Conservation (phyloP, 495 filamentous ascomycete species). For the Lasiosphaeriaceae sp. region DNA sequence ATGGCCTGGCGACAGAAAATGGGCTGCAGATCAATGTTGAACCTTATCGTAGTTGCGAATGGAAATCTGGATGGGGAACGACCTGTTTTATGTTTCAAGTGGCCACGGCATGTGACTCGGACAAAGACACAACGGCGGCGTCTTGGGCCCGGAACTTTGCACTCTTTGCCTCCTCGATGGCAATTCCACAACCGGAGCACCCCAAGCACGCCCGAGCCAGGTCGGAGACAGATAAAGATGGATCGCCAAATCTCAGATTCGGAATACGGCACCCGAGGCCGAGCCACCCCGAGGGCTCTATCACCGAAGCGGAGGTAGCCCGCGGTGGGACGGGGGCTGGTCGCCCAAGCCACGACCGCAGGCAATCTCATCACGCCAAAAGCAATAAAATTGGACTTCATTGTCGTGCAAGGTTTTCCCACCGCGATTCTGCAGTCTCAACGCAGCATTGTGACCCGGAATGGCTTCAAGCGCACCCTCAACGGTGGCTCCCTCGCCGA, state of each 20-base stretch:
- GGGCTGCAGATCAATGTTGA: no score
- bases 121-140: background rate
- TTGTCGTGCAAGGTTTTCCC: background rate
- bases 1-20: no score
- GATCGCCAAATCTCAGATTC: background rate
- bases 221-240: background rate
- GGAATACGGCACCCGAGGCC: background rate
- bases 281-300: background rate
- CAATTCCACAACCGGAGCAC: background rate
- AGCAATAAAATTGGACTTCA: background rate
- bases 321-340: background rate
- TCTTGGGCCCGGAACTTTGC: background rate
- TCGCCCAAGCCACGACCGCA: background rate
- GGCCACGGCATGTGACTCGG: no score
- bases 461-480: background rate
- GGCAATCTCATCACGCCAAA: background rate
- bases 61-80: no score
- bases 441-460: background rate
- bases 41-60: no score
- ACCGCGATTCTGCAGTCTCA: background rate
- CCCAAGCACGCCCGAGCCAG: background rate
- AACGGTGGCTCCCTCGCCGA: background rate
- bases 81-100: no score
- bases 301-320: background rate
- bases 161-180: background rate